These are phyloP conservation scores for Paramyrothecium sp. DNA, from an alignment of 2,329 filamentous ascomycete species.

Conservation along the genomic window DNA sequence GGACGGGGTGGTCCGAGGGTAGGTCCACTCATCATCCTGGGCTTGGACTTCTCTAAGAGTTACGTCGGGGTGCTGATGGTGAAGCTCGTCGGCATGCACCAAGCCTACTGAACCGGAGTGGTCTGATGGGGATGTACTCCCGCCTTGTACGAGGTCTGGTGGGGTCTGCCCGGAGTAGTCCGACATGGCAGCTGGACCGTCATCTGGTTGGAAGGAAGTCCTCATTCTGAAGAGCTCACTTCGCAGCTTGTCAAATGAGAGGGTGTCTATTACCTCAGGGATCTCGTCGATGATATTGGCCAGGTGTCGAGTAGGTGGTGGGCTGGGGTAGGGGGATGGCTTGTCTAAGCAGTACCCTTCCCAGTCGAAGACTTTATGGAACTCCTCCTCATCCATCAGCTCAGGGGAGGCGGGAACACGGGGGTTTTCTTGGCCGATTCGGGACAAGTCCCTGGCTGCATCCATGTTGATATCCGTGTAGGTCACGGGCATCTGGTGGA, in stretches of 20 bases:
- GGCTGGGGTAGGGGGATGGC: slow-evolving; percentile 24
- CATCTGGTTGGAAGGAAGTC: slow-evolving; percentile 28
- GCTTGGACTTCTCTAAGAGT: slow-evolving; percentile 32
- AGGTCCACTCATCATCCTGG: slow-evolving; percentile 40
- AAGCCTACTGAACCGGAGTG: slow-evolving; percentile 33
- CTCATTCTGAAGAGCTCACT: slow-evolving; percentile 31
- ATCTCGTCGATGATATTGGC: slow-evolving; percentile 33
- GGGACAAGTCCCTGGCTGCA: slow-evolving; percentile 30
- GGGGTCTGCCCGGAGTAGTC: slow-evolving; percentile 36
- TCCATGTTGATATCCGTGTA: slow-evolving; percentile 39
- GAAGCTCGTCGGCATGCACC: slow-evolving; percentile 26
- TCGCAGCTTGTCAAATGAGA: slow-evolving; percentile 28
- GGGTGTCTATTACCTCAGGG: slow-evolving; percentile 28
- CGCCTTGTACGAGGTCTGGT: slow-evolving; percentile 34
- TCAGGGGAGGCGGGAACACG: slow-evolving; percentile 32
- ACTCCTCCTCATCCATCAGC: slow-evolving; percentile 31
- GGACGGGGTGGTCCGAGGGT: slow-evolving; percentile 31
- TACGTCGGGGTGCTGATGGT: slow-evolving; percentile 21
- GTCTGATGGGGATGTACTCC: slow-evolving; percentile 38
- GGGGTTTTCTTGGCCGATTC: slow-evolving; percentile 33
- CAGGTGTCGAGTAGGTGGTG: slow-evolving; percentile 24
- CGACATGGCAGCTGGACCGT: slow-evolving; percentile 28
- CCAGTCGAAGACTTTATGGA: slow-evolving; percentile 37
- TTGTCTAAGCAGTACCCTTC: slow-evolving; percentile 29
- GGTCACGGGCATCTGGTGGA: slow-evolving; percentile 41